Percentiles rank a stretch among this genome's conserved stretches.
Conservation (phyloP, 495 filamentous ascomycete species). For the Aspergillus homomorphus region DNA sequence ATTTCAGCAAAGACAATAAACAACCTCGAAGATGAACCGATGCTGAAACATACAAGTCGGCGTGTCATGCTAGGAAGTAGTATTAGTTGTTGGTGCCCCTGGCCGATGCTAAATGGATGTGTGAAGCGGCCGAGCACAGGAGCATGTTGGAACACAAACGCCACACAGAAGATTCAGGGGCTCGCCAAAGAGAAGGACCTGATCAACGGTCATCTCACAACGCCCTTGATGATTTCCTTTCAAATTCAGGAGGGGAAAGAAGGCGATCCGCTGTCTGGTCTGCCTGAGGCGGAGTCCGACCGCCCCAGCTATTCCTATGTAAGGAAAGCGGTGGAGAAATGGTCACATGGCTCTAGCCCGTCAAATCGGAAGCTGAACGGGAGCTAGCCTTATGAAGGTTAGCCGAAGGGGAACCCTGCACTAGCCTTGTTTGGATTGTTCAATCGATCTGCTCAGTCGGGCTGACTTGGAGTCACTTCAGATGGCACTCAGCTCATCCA, state of each 20-base stretch:
- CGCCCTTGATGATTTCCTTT: slow-evolving; percentile 12
- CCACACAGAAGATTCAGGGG: slow-evolving; percentile 14
- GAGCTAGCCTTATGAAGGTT: background rate
- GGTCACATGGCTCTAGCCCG: slow-evolving; percentile 5
- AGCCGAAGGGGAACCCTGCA: background rate
- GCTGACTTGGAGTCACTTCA: too few relatives aligned
- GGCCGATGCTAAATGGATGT: slow-evolving; percentile 31
- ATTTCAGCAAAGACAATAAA: background rate
- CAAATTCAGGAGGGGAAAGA: slow-evolving; percentile 9
- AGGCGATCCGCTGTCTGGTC: slow-evolving; percentile 4
- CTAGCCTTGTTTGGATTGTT: background rate
- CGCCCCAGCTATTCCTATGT: background rate
- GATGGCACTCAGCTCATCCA: background rate
- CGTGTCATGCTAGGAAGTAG: slow-evolving; percentile 43
- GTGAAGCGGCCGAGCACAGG: slow-evolving; percentile 19
- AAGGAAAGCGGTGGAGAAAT: background rate
- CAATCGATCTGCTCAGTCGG: background rate
- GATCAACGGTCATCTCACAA: slow-evolving; percentile 28
- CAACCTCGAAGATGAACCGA: slow-evolving; percentile 5
- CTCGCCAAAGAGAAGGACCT: slow-evolving; percentile 31
- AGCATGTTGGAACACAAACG: slow-evolving; percentile 22
- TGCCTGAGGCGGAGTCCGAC: slow-evolving; percentile 4
- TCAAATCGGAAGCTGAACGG: slow-evolving; percentile 1
- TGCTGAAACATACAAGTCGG: slow-evolving; percentile 36
- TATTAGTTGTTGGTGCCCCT: slow-evolving; percentile 21